Conservation (phyloP, 768 basidiomycete species). For the Mycena galericulata region DNA sequence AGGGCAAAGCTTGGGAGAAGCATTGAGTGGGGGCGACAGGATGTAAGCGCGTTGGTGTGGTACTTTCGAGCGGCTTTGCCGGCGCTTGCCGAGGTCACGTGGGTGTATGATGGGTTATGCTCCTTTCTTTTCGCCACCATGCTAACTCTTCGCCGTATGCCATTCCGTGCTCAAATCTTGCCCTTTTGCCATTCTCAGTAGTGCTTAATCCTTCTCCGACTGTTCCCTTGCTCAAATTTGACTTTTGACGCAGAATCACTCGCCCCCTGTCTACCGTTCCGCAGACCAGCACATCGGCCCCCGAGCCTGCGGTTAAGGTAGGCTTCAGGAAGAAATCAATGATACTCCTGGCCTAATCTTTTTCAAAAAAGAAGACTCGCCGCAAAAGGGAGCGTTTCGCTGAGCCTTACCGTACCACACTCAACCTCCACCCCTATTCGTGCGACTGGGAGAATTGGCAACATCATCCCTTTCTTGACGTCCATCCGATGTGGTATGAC, state of each 20-base stretch:
- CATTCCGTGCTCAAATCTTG: constrained; percentile 3
- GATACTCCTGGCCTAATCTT: constrained; percentile 8
- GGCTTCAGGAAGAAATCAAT: neutral
- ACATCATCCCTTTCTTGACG: neutral
- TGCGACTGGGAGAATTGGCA: constrained; percentile 15
- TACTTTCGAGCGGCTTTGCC: too few species aligned
- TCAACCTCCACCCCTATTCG: constrained; percentile 15
- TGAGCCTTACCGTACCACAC: constrained; percentile 14
- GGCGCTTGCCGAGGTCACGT: too few species aligned
- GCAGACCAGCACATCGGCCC: constrained; percentile 5
- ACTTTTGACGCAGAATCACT: constrained; percentile 6
- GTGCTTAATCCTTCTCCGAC: constrained; percentile 4
- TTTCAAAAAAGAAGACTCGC: constrained; percentile 1
- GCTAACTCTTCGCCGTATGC: constrained; percentile 4
- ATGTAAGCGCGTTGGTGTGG: too few species aligned
- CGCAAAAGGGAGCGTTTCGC: constrained; percentile 4
- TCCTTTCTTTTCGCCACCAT: too few species aligned
- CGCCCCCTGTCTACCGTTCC: neutral
- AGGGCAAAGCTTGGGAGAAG: too few species aligned
- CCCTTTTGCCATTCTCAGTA: constrained; percentile 5
- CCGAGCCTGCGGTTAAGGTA: constrained; percentile 5
- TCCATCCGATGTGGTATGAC: constrained; percentile 4
- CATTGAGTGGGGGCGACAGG: too few species aligned
- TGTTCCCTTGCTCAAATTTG: constrained; percentile 8
- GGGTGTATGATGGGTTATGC: too few species aligned